These are phyloP conservation scores for Albugo candida DNA, from an alignment of 352 stramenopile species.

Conservation along the genomic window DNA sequence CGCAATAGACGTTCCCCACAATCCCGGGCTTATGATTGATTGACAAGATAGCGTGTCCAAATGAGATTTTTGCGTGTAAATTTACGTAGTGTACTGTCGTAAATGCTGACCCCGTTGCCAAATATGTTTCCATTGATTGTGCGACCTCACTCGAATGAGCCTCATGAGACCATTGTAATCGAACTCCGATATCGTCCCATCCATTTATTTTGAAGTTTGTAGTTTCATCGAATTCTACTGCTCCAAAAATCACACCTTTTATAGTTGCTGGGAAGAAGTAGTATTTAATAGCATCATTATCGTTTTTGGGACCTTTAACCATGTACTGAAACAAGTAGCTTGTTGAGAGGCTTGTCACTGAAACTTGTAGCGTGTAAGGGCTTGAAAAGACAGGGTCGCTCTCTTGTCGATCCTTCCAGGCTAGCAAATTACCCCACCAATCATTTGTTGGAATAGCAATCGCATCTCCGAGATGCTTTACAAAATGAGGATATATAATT, in stretches of 20 bases:
- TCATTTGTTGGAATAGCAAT: slow-evolving; percentile 47
- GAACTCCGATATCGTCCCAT: slow-evolving; percentile 62
- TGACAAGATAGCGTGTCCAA: slow-evolving; percentile 31
- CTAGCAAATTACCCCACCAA: slow-evolving; percentile 73
- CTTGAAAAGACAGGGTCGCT: slow-evolving; percentile 54
- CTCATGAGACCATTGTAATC: slow-evolving; percentile 15
- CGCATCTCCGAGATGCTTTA: too few relatives aligned
- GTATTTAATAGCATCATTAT: slow-evolving; percentile 67
- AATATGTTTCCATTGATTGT: slow-evolving; percentile 22
- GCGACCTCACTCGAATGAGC: background rate
- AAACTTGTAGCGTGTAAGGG: slow-evolving; percentile 47
- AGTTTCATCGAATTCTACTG: slow-evolving; percentile 17
- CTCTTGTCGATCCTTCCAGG: slow-evolving; percentile 23
- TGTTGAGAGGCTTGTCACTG: slow-evolving; percentile 25
- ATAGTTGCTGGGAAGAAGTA: slow-evolving; percentile 60
- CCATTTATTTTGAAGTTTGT: slow-evolving; percentile 23
- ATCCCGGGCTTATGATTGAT: slow-evolving; percentile 28
- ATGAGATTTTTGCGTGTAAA: slow-evolving; percentile 36
- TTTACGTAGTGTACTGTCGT: slow-evolving; percentile 50
- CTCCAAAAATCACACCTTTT: slow-evolving; percentile 57
- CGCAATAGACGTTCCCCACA: slow-evolving; percentile 18
- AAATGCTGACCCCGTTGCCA: slow-evolving; percentile 55
- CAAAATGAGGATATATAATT: too few relatives aligned
- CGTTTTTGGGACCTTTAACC: slow-evolving; percentile 37
- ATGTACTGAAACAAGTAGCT: slow-evolving; percentile 62